A percentile compares a stretch with the other conserved stretches of the same genome.
These are phyloP conservation scores for Alternaria infectoria DNA, from an alignment of 2,329 filamentous ascomycete species.

Conservation along the genomic window DNA sequence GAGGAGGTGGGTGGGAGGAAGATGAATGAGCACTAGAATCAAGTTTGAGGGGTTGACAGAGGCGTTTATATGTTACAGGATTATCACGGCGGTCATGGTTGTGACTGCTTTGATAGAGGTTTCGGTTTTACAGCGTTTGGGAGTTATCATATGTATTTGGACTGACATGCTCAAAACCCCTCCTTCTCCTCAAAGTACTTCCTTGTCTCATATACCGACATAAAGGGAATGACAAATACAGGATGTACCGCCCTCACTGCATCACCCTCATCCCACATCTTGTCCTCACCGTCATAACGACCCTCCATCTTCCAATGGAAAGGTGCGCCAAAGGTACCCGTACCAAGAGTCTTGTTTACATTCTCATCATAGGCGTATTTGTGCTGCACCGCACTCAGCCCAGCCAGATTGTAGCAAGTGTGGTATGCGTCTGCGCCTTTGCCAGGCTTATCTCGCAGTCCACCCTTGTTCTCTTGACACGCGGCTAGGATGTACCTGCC, in stretches of 20 bases:
- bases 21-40: conserved; percentile 5
- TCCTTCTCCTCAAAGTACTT: conserved; percentile 68
- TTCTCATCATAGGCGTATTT: conserved; percentile 56
- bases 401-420: conserved; percentile 88
- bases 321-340: conserved; percentile 43
- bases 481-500: conserved; percentile 89
- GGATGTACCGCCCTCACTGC: conserved; percentile 76
- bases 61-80: not conserved
- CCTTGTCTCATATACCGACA: conserved; percentile 68
- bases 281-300: conserved; percentile 57
- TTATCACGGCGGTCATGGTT: not conserved
- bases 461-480: conserved; percentile 80
- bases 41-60: too few relatives aligned
- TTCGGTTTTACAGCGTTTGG: not conserved
- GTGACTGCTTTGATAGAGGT: not conserved
- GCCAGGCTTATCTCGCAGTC: conserved; percentile 90
- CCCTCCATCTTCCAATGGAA: conserved; percentile 56
- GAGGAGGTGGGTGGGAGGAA: conserved; percentile 37
- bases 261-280: conserved; percentile 72
- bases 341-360: conserved; percentile 38
- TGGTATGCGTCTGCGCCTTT: conserved; percentile 90
- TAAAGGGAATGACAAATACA: conserved; percentile 81
- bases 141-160: too few relatives aligned
- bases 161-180: conserved; percentile 36
- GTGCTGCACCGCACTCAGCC: conserved; percentile 83